Evolutionary conservation across 331 rosid genomes (phyloP), one percentile per base, ranked within the genome.

Genomic region (Phaseolus coccineus): DNA sequence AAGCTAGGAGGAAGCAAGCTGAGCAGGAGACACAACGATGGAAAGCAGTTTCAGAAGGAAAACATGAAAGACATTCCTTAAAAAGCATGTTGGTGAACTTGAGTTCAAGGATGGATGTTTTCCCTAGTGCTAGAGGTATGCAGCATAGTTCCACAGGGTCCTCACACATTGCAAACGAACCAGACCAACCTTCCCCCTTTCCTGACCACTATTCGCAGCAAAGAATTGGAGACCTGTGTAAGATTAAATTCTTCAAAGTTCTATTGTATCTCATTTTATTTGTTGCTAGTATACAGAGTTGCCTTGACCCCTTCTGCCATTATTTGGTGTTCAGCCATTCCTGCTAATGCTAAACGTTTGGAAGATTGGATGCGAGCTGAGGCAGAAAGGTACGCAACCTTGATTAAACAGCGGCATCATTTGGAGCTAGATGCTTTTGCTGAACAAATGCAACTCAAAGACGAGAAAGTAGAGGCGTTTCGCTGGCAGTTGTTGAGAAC

Each of bases 401-500:
- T 82, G 64, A 85, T 92, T 78, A 92, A 92, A 80, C 97, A 88
- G 57, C 88, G 97, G 90, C 97, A 95, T 85, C 91, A 88, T 77
- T 76, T 87, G 57, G 98, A 95, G 79, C 87, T 95, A n/a, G 97
- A 94, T 70, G 98, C 98, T 75, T 95, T 92, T 85, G 89, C 89
- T 8, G 98, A 95, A 76, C 97, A 95, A 84, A 82, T 95, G 88
- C 81, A 88, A 76, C 73, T 90, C 66, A 92, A 92, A 83, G 98
- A 91, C 77, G 98, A 95, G 87, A 95, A 83, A 57, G 35, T 95
- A 77, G 97, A 95, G 83, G 91, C 89, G 52, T 87, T 88, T 72
- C 92, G 86, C 7, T 95, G 98, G 98, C 91, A 89, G 71, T 79
- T 89, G 83, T 77, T 92, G 81, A 91, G 95, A 88, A 87, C 84